Conservation (phyloP, 129 eudicot species). For the Apium graveolens region DNA sequence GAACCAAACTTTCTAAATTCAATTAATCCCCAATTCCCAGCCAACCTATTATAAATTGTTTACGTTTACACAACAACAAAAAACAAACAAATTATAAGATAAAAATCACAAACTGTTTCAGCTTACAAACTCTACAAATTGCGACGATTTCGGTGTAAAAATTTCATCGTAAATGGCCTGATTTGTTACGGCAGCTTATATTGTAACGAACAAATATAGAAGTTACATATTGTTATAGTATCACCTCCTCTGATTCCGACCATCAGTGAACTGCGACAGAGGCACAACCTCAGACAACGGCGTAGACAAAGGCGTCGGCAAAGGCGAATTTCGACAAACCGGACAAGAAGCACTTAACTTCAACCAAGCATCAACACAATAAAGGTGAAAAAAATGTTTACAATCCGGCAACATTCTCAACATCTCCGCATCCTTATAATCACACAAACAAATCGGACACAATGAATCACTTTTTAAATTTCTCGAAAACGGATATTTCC, state of each 20-base stretch:
- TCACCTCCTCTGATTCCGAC: constrained; percentile 39
- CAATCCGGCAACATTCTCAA: constrained; percentile 88
- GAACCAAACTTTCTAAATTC: too few species aligned
- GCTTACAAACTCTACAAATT: neutral
- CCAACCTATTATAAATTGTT: neutral
- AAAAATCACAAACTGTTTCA: neutral
- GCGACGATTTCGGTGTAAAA: too few species aligned
- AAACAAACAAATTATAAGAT: neutral
- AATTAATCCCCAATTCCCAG: neutral
- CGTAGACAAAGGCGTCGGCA: constrained; percentile 82
- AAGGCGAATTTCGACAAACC: constrained; percentile 82
- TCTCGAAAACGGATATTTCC: constrained; percentile 46
- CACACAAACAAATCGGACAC: constrained; percentile 77
- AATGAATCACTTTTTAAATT: constrained; percentile 27
- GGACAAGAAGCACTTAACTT: constrained; percentile 75
- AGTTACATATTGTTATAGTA: too few species aligned
- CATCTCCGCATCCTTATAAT: constrained; percentile 75
- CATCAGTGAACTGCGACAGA: constrained; percentile 62
- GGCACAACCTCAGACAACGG: constrained; percentile 90
- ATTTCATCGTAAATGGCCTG: too few species aligned
- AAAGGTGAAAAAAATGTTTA: constrained; percentile 57
- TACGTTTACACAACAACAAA: neutral
- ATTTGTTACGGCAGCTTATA: too few species aligned
- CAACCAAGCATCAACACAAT: constrained; percentile 88
- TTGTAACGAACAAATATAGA: neutral